These are phyloP conservation scores for Dioscorea cayenensis DNA, from an alignment of 116 monocot species.

Conservation along the genomic window DNA sequence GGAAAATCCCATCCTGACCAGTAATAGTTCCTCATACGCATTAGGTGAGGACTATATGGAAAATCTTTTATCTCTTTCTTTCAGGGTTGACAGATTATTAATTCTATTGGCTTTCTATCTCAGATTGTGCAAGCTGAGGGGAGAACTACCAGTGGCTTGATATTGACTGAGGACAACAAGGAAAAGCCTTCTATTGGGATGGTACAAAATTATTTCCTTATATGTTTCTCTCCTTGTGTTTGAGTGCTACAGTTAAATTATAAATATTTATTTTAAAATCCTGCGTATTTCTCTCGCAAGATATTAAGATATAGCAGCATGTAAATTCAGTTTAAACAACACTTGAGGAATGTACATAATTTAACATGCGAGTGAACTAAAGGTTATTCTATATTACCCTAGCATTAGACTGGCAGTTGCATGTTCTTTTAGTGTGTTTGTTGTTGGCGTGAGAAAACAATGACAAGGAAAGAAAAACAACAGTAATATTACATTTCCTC, in stretches of 20 bases:
- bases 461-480: too few species aligned
- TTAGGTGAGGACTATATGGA: background rate
- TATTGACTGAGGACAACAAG: conserved; percentile 21
- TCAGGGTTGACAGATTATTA: background rate
- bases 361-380: too few species aligned
- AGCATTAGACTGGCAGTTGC: too few species aligned
- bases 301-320: background rate
- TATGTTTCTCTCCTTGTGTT: background rate
- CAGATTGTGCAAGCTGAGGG: conserved; percentile 21
- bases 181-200: conserved; percentile 28
- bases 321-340: background rate
- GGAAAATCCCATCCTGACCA: background rate
- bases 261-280: background rate
- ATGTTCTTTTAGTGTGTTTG: too few species aligned
- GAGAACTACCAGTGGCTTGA: conserved; percentile 23
- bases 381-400: too few species aligned
- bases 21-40: background rate
- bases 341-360: too few species aligned
- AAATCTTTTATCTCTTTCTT: background rate
- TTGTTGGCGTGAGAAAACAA: too few species aligned
- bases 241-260: background rate
- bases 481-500: too few species aligned
- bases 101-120: background rate
- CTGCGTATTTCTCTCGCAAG: background rate
- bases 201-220: background rate